Evolutionary conservation across 192 early-diverging fungal genomes (phyloP), one percentile per base, ranked within the genome.

Genomic region (Dispira simplex): DNA sequence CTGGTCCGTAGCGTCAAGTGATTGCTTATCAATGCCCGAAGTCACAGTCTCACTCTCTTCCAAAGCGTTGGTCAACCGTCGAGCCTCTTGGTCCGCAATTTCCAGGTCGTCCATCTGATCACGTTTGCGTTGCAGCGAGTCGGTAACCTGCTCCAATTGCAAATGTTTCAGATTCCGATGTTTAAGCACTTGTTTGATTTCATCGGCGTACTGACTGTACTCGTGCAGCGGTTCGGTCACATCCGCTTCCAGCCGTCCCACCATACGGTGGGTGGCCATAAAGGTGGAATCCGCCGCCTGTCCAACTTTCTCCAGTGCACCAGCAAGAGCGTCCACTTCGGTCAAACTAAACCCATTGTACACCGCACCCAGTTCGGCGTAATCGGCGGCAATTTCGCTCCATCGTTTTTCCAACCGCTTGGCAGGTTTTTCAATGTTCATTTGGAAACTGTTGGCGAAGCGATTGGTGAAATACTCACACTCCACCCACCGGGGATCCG

Each of bases 271-370:
- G 5, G 86, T 89, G 32, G 86, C 81, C 20, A 85, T 80, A 64
- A 85, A 86, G 10, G 87, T 88, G 45, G 84, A 83, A 68, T 99
- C 97, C 2, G 90, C 79, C 0, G 95, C 92, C 68, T 92, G 87
- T 1, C 97, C 97, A n/a, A 92, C 75, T 62, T 85, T 81, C 68
- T 99, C 97, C 65, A 97, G 87, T 0, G 89, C 87, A 25, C 84
- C 84, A 0, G 88, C 82, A n/a, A 99, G 75, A 2, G 73, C 75
- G 0, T 74, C 77, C 44, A 62, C 67, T 64, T 98, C 93, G 65
- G 85, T 84, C 44, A 99, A 77, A 53, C 94, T 97, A 73, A 97
- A 98, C 23, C 86, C 92, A 66, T 99, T 99, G 71, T 94, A 92
- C 2, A 84, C 77, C 4, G 90, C 92, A 0, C 93, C 95, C 18